Evolutionary conservation across 495 filamentous ascomycete genomes (phyloP).

Genomic region (Neurospora tetraspora): DNA sequence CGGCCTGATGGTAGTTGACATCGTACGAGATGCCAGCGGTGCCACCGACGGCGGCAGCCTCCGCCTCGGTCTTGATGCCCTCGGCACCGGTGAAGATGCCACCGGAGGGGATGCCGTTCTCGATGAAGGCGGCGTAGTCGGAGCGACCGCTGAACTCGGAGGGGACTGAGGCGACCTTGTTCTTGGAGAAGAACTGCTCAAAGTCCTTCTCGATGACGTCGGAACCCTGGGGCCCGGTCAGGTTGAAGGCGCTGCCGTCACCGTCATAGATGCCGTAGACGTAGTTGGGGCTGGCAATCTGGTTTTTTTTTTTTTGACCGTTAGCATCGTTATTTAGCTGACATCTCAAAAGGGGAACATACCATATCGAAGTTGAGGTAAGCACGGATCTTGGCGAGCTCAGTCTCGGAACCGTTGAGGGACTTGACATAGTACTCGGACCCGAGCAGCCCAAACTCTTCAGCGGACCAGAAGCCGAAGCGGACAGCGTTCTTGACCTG

Average conservation of each 20-base stretch:
- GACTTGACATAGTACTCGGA: conserved; percentile 46
- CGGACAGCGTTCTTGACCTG: conserved; percentile 55
- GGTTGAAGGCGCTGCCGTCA: conserved; percentile 52
- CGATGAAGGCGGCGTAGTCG: conserved; percentile 61
- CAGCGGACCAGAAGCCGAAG: conserved; percentile 61
- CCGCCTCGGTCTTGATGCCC: conserved; percentile 48
- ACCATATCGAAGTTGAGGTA: conserved; percentile 73
- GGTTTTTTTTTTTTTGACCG: not conserved
- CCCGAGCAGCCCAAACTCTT: conserved; percentile 58
- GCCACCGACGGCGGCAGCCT: conserved; percentile 51
- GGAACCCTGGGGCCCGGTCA: conserved; percentile 52
- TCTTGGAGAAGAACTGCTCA: conserved; percentile 44
- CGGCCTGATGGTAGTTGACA: conserved; percentile 49
- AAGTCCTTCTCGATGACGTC: conserved; percentile 55
- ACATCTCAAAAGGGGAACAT: not conserved
- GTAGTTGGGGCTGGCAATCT: conserved; percentile 62
- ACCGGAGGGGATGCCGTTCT: conserved; percentile 51
- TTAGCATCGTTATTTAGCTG: not conserved
- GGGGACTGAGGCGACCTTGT: conserved; percentile 33
- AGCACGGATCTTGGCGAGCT: conserved; percentile 46
- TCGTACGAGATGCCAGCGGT: conserved; percentile 49
- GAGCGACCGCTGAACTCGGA: conserved; percentile 54
- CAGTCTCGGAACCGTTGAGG: conserved; percentile 27
- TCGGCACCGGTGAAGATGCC: conserved; percentile 66
- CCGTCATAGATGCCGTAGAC: conserved; percentile 61